These are phyloP conservation scores for Polychaeton citri DNA, from an alignment of 2,329 filamentous ascomycete species.

Conservation along the genomic window DNA sequence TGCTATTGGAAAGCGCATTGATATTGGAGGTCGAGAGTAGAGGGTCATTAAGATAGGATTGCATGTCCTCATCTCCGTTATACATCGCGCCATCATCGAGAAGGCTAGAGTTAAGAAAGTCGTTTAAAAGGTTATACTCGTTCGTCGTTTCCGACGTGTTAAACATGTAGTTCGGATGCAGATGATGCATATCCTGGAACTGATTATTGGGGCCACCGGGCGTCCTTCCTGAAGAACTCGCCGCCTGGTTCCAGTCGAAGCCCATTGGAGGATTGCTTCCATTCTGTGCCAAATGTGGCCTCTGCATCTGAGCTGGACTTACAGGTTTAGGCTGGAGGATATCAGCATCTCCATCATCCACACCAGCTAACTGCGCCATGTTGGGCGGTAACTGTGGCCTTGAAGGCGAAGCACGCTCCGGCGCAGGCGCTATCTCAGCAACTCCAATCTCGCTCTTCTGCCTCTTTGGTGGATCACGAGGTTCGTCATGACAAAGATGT, in stretches of 20 bases:
- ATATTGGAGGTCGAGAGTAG: constrained; percentile 33
- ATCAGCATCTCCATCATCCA: constrained; percentile 33
- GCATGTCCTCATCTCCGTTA: constrained; percentile 25
- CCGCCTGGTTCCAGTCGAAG: constrained; percentile 63
- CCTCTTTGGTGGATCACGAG: constrained; percentile 76
- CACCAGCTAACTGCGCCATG: constrained; percentile 3
- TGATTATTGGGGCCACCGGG: constrained; percentile 55
- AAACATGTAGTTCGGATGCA: constrained; percentile 92
- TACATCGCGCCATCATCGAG: constrained; percentile 52
- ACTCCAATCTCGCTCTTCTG: constrained; percentile 42
- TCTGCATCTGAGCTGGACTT: constrained; percentile 50
- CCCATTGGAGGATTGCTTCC: constrained; percentile 31
- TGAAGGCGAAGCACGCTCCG: constrained; percentile 1
- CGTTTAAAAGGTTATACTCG: constrained; percentile 92
- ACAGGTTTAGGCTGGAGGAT: constrained; percentile 60
- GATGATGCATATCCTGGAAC: constrained; percentile 88
- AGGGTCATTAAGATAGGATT: constrained; percentile 47
- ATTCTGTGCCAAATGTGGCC: constrained; percentile 15
- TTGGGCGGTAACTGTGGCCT: neutral
- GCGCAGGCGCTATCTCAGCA: constrained; percentile 22
- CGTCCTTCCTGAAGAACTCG: neutral
- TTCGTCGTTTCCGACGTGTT: constrained; percentile 85
- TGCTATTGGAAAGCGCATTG: constrained; percentile 30
- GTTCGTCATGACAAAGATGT: constrained; percentile 95
- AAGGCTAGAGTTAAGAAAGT: constrained; percentile 85